Conservation (phyloP, 192 early-diverging fungal genomes). For the Coemansia sp. region DNA sequence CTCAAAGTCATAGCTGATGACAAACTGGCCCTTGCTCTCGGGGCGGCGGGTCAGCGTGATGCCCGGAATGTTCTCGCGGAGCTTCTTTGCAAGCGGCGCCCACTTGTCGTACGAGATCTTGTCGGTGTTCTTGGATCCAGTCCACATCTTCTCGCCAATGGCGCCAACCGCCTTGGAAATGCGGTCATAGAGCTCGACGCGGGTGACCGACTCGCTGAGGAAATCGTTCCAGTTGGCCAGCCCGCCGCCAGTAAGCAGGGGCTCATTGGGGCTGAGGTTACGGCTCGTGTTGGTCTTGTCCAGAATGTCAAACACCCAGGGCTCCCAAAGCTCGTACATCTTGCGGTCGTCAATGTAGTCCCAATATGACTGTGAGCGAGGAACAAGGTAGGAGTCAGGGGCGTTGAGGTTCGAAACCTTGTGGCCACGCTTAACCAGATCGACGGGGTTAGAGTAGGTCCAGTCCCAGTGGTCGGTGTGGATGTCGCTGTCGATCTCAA, state of each 20-base stretch:
- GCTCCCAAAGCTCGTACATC: slow-evolving; percentile 51
- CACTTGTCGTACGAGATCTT: slow-evolving; percentile 38
- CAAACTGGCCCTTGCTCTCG: slow-evolving; percentile 33
- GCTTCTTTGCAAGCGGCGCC: slow-evolving; percentile 49
- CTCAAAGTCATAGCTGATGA: slow-evolving; percentile 48
- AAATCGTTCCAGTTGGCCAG: slow-evolving; percentile 54
- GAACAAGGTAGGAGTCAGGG: slow-evolving; percentile 47
- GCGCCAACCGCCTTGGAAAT: slow-evolving; percentile 43
- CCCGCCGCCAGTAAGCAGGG: slow-evolving; percentile 43
- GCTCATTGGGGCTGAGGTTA: slow-evolving; percentile 34
- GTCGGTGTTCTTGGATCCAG: slow-evolving; percentile 41
- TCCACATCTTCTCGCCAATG: slow-evolving; percentile 51
- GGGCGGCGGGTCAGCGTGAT: slow-evolving; percentile 39
- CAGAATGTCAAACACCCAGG: slow-evolving; percentile 46
- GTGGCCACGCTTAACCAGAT: slow-evolving; percentile 38
- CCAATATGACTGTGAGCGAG: slow-evolving; percentile 43
- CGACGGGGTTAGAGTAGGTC: slow-evolving; percentile 29
- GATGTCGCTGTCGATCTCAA: slow-evolving; percentile 43
- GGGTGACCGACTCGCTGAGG: slow-evolving; percentile 45
- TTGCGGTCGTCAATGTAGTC: slow-evolving; percentile 33
- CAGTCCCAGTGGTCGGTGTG: slow-evolving; percentile 41
- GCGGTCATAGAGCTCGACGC: slow-evolving; percentile 48
- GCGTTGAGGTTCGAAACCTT: slow-evolving; percentile 52
- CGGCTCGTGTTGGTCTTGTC: slow-evolving; percentile 42
- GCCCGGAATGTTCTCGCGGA: slow-evolving; percentile 51